Evolutionary conservation across 106 monocot genomes (phyloP).

Genomic region (Gastrodia elata): DNA sequence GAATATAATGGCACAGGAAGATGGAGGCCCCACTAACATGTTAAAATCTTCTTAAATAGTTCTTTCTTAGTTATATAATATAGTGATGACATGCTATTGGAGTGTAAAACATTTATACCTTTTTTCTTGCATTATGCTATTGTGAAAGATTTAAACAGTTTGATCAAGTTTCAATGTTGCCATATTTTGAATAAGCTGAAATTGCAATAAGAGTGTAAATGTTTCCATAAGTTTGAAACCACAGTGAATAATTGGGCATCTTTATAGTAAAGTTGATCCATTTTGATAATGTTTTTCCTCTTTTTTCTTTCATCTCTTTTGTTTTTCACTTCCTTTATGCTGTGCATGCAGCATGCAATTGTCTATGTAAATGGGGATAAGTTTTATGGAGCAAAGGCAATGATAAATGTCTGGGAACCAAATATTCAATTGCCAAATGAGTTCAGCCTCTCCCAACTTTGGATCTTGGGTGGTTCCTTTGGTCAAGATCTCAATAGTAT

Average conservation of each 20-base stretch:
- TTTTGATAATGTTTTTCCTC: neutral
- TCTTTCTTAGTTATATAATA: neutral
- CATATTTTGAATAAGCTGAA: neutral
- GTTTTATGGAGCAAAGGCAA: conserved; percentile 66
- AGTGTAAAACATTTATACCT: too few relatives aligned
- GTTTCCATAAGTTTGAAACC: neutral
- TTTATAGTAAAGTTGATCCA: neutral
- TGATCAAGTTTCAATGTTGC: neutral
- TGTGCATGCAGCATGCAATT: conserved; percentile 51
- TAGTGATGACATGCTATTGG: neutral
- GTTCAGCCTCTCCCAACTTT: conserved; percentile 68
- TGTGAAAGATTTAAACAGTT: too few relatives aligned
- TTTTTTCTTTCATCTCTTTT: conserved; percentile 3
- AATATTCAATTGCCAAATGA: conserved; percentile 55
- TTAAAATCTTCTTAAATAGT: too few relatives aligned
- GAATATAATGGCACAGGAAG: neutral
- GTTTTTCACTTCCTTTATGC: neutral
- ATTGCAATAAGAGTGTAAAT: neutral
- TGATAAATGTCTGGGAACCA: conserved; percentile 68
- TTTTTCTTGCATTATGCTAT: too few relatives aligned
- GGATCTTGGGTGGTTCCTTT: conserved; percentile 58
- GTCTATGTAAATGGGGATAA: conserved; percentile 56
- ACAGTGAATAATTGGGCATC: neutral
- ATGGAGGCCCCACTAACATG: too few relatives aligned
- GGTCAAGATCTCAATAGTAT: conserved; percentile 74